These are phyloP conservation scores for Lenzites betulinus DNA, from an alignment of 768 basidiomycete species.

Conservation along the genomic window DNA sequence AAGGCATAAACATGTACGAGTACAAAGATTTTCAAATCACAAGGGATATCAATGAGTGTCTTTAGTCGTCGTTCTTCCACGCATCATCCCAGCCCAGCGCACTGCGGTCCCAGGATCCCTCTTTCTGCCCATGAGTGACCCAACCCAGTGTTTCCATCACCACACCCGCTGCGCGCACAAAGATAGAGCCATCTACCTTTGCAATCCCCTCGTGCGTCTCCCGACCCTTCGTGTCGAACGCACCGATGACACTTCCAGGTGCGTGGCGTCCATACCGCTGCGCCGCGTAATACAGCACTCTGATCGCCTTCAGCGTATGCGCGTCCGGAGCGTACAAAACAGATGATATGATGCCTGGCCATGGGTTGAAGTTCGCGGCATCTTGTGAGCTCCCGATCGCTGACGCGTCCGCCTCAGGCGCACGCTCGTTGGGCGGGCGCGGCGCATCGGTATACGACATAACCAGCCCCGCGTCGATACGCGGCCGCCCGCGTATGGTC, in stretches of 20 bases:
- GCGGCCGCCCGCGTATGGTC: constrained; percentile 53
- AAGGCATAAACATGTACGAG: no score
- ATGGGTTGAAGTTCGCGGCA: constrained; percentile 48
- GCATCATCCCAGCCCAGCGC: constrained; percentile 63
- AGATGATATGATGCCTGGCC: constrained; percentile 50
- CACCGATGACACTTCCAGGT: constrained; percentile 44
- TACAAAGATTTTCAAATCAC: no score
- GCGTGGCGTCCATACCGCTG: constrained; percentile 47
- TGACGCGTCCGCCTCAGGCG: constrained; percentile 19
- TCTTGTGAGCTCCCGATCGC: constrained; percentile 40
- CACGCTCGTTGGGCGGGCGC: constrained; percentile 36
- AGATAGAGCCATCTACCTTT: constrained; percentile 56
- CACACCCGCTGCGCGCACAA: constrained; percentile 58
- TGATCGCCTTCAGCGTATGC: constrained; percentile 41
- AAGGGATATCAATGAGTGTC: no score
- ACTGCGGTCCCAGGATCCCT: constrained; percentile 55
- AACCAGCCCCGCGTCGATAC: constrained; percentile 47
- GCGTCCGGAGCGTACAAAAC: constrained; percentile 52
- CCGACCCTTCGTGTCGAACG: constrained; percentile 39
- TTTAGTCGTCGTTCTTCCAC: constrained; percentile 45
- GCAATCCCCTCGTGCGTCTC: constrained; percentile 50
- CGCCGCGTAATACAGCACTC: constrained; percentile 50
- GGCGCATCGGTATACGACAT: constrained; percentile 49
- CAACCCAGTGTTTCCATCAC: constrained; percentile 58
- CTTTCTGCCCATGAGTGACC: constrained; percentile 52